A percentile compares a stretch with the other conserved stretches of the same genome.
Conservation (phyloP, 495 filamentous ascomycete species). For the Stereocaulon alpinum region DNA sequence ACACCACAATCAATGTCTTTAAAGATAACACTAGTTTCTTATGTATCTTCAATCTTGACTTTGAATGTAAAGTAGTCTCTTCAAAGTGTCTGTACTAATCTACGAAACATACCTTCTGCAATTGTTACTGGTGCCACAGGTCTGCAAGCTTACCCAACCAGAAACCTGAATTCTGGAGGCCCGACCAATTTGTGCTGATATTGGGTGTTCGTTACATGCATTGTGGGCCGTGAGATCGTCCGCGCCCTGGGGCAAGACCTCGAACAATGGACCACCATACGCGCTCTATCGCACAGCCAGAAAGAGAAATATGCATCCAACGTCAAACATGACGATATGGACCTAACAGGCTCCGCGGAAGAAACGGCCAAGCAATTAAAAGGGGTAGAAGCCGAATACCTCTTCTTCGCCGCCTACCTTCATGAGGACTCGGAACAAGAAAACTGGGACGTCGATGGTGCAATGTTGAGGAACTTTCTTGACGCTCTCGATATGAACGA, state of each 20-base stretch:
- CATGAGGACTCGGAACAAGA: conserved; percentile 36
- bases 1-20: neutral
- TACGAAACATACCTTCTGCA: conserved; percentile 27
- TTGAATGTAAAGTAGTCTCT: neutral
- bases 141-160: conserved; percentile 12
- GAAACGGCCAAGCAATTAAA: conserved; percentile 35
- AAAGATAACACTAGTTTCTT: neutral
- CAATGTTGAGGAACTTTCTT: conserved; percentile 43
- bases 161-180: neutral
- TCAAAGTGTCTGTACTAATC: neutral
- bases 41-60: neutral
- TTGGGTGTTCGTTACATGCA: conserved; percentile 23
- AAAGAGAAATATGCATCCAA: conserved; percentile 31
- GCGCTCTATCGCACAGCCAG: conserved; percentile 36
- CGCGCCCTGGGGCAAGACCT: conserved; percentile 31
- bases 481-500: conserved; percentile 37
- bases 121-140: conserved; percentile 36
- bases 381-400: conserved; percentile 34
- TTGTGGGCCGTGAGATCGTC: conserved; percentile 39
- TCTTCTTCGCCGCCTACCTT: conserved; percentile 38
- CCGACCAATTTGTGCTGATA: neutral
- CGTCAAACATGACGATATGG: conserved; percentile 36
- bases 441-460: conserved; percentile 34
- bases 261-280: conserved; percentile 32
- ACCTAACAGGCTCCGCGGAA: conserved; percentile 32